Evolutionary conservation across 1,284 basidiomycete genomes (phyloP), one percentile per base, ranked within the genome.

Genomic region (Pseudozyma flocculosa): DNA sequence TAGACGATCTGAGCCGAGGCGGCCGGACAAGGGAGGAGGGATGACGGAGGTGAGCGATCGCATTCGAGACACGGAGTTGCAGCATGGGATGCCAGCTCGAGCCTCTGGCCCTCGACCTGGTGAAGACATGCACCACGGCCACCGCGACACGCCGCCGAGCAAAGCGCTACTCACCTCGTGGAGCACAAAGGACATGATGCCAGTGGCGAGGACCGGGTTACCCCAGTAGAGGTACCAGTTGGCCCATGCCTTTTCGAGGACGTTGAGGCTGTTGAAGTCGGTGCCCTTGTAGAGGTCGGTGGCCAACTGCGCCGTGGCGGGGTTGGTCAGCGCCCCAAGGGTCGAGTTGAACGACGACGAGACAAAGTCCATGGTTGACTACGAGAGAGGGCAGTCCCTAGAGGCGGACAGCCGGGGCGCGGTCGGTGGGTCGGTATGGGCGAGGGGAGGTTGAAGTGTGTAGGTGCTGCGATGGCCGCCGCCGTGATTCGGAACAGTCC

Each of bases 1-100:
- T 98, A 98, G 40, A 97, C 90, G 72, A 93, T 78, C 90, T 94
- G 59, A 18, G n/a, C n/a, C n/a, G n/a, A n/a, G n/a, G n/a, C n/a
- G n/a, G 40, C 22, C 26, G 42, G 29, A 17, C 9, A 39, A 39
- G 22, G 10, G 30, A 43, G 7, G n/a, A n/a, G n/a, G n/a, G n/a
- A 29, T 29, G 26, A 11, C 26, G 26, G 26, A 7, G 26, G 26
- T 29, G 26, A 29, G 26, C 7, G 11, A 29, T 7, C n/a, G n/a
- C n/a, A n/a, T n/a, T n/a, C n/a, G n/a, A n/a, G n/a, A n/a, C n/a
- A n/a, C n/a, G n/a, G n/a, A n/a, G n/a, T n/a, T n/a, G n/a, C n/a
- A n/a, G n/a, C n/a, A n/a, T n/a, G n/a, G n/a, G n/a, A n/a, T n/a
- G n/a, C n/a, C n/a, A n/a, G n/a, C n/a, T n/a, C n/a, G n/a, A n/a